Base-by-base conservation (phyloP, 2,329 filamentous ascomycete species). In the Scytalidium sp. region DNA sequence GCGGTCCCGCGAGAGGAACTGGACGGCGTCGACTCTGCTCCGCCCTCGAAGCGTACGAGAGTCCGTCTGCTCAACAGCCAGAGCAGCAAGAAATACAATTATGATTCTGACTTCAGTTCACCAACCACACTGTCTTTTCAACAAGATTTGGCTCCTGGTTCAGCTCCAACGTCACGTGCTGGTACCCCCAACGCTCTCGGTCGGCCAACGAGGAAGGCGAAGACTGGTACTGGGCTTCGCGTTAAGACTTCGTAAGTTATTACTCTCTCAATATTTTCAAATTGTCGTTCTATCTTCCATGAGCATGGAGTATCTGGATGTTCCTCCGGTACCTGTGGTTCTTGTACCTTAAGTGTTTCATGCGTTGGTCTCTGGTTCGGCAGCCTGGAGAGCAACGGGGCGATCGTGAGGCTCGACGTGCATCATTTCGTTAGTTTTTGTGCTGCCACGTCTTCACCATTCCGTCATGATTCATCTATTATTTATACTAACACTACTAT, bases 231-330 rank as follows among this genome's bases (percentile, higher is more conserved):
- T 52, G 64, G 64, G 49, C 54, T 64, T 56, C 82, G 84, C 57
- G 77, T 86, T 63, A 87, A 88, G 70, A 80, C 77, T 67, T 88
- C 85, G 84, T 85, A 72, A 79, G 83, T 84, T 54, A 58, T 59
- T 53, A 56, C 42, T n/a, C n/a, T n/a, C n/a, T n/a, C n/a, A n/a
- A n/a, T n/a, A n/a, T n/a, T n/a, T 48, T 32, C 43, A 48, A 44
- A 29, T 45, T 11, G 32, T 52, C 47, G 39, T 50, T 52, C n/a
- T n/a, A n/a, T n/a, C n/a, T n/a, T n/a, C n/a, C n/a, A n/a, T n/a
- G n/a, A n/a, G n/a, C n/a, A n/a, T n/a, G n/a, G n/a, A n/a, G 9
- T 20, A 22, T 20, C 19, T 22, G 11, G 13, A 5, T 9, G 17
- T n/a, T 36, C 15, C 13, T 5, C 32, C 32, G 11, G 11, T 36